Percentiles rank a stretch among this genome's conserved stretches.
Conservation (phyloP, 1,284 basidiomycete species). For the Apiotrichum montevideense region DNA sequence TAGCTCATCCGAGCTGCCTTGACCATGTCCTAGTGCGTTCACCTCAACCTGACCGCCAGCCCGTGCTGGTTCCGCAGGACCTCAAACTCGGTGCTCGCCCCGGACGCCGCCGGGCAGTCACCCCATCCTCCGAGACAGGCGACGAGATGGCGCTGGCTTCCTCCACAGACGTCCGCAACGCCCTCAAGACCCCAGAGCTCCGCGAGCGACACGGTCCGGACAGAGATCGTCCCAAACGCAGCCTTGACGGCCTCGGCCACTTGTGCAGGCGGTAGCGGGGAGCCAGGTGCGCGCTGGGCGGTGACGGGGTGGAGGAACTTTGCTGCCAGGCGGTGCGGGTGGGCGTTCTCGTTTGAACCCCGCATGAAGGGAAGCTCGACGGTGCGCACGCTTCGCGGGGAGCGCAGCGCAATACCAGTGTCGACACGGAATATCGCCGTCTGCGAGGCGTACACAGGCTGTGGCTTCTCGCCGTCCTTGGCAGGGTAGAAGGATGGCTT, state of each 20-base stretch:
- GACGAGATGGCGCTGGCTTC: conserved; percentile 46
- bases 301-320: conserved; percentile 51
- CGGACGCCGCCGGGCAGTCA: conserved; percentile 26
- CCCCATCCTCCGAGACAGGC: conserved; percentile 43
- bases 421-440: conserved; percentile 60
- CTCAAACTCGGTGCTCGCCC: not conserved
- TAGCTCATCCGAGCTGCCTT: not conserved
- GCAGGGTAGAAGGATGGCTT: conserved; percentile 43
- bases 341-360: conserved; percentile 28
- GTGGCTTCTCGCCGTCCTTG: conserved; percentile 23
- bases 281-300: conserved; percentile 19
- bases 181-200: conserved; percentile 65
- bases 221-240: conserved; percentile 54
- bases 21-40: not conserved
- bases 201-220: conserved; percentile 51
- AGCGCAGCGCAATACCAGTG: conserved; percentile 39
- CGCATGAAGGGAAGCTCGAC: conserved; percentile 44
- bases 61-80: conserved; percentile 5
- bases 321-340: conserved; percentile 50
- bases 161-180: conserved; percentile 59
- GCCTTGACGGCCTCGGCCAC: conserved; percentile 55
- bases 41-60: conserved; percentile 1
- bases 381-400: conserved; percentile 44
- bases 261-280: conserved; percentile 48
- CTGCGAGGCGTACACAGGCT: conserved; percentile 59